Evolutionary conservation across 306 rosid genomes (phyloP).

Genomic region (Albizia julibrissin): DNA sequence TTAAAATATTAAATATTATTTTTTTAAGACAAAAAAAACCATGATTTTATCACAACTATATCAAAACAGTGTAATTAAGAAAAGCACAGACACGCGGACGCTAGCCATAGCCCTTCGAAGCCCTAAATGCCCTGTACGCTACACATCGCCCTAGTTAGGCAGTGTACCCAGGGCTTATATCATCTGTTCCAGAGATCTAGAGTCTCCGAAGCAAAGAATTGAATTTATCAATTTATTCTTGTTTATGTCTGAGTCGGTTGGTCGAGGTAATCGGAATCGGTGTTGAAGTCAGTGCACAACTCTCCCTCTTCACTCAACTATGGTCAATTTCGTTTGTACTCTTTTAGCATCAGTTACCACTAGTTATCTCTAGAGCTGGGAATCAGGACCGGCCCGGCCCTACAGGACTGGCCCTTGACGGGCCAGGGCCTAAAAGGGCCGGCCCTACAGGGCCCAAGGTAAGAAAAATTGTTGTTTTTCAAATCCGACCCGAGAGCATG

Average conservation of each 20-base stretch:
- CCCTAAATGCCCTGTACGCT: constrained; percentile 27
- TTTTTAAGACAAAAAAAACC: no score
- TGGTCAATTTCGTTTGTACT: constrained; percentile 35
- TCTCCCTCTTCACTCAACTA: constrained; percentile 24
- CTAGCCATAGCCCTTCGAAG: constrained; percentile 23
- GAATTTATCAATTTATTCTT: neutral
- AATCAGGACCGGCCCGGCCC: no score
- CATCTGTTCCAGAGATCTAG: constrained; percentile 5
- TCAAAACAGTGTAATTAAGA: no score
- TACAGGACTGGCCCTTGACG: no score
- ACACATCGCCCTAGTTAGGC: neutral
- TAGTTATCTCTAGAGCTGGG: no score
- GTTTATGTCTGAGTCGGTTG: neutral
- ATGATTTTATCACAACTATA: no score
- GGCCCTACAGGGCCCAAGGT: no score
- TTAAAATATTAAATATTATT: no score
- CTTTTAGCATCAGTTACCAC: neutral
- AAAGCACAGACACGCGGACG: no score
- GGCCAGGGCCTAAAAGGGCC: no score
- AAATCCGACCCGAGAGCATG: no score
- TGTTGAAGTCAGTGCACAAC: neutral
- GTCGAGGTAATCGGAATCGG: neutral
- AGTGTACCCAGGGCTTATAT: constrained; percentile 7
- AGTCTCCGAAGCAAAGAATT: constrained; percentile 5
- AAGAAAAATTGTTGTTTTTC: no score